A percentile compares a stretch with the other conserved stretches of the same genome.
Conservation (phyloP, 225 moss, liverwort and hornwort species). For the Marchantia polymorpha region DNA sequence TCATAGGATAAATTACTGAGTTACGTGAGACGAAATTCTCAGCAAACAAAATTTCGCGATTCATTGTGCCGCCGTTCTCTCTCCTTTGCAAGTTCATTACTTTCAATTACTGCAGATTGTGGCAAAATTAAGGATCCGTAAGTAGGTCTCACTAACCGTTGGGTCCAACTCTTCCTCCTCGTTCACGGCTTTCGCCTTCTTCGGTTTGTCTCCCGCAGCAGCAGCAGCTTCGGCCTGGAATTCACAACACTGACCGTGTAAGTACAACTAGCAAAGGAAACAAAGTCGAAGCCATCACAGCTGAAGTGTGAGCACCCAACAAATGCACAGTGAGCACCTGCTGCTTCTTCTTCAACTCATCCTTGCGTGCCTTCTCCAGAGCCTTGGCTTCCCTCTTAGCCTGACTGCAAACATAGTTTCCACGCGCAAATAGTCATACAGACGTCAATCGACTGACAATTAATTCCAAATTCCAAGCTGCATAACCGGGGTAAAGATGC, state of each 20-base stretch:
- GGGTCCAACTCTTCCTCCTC: constrained; percentile 93
- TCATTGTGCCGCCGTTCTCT: no score
- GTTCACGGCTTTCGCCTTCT: constrained; percentile 20
- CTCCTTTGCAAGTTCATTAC: no score
- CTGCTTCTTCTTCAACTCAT: constrained; percentile 39
- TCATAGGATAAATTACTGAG: not conserved
- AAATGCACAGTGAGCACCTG: constrained; percentile 20
- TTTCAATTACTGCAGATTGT: no score
- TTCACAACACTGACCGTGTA: not conserved
- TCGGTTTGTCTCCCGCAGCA: constrained; percentile 28
- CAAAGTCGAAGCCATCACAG: not conserved
- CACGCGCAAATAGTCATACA: not conserved
- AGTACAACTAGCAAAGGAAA: not conserved
- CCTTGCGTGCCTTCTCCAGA: constrained; percentile 41
- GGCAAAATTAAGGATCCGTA: not conserved
- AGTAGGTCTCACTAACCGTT: constrained; percentile 37
- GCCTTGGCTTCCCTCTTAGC: constrained; percentile 42
- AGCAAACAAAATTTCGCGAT: no score
- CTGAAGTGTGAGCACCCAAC: not conserved
- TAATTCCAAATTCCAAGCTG: not conserved
- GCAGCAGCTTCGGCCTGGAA: constrained; percentile 33
- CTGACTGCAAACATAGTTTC: constrained; percentile 24
- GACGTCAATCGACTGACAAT: not conserved
- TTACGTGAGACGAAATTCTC: not conserved
- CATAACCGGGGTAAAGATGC: no score